Conservation (phyloP, 371 early-diverging fungal genomes). For the Mucor racemosus region DNA sequence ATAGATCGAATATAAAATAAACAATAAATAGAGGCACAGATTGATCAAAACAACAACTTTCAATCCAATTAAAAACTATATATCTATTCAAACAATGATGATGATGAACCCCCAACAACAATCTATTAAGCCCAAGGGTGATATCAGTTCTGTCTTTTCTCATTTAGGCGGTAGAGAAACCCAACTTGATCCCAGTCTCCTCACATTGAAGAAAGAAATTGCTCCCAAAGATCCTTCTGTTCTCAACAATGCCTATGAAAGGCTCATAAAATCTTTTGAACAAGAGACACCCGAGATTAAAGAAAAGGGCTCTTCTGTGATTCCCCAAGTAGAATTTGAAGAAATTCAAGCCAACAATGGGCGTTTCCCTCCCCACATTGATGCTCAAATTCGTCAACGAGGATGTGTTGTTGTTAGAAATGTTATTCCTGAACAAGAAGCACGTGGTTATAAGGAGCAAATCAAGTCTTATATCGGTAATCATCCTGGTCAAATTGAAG, state of each 20-base stretch:
- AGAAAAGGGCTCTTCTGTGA: constrained; percentile 31
- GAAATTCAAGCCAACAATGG: constrained; percentile 42
- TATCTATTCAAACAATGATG: not conserved
- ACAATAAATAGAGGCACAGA: not conserved
- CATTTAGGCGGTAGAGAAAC: constrained; percentile 37
- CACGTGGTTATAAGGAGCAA: constrained; percentile 37
- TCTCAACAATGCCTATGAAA: constrained; percentile 33
- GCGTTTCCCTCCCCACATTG: constrained; percentile 30
- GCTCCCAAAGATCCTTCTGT: constrained; percentile 27
- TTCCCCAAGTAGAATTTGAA: constrained; percentile 35
- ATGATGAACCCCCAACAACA: not conserved
- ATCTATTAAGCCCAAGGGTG: constrained; percentile 35
- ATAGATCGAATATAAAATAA: too few relatives aligned
- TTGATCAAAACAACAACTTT: not conserved
- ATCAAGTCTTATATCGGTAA: constrained; percentile 34
- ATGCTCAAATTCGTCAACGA: constrained; percentile 31
- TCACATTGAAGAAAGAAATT: constrained; percentile 32
- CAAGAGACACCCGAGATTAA: constrained; percentile 35
- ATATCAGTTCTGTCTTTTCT: constrained; percentile 47
- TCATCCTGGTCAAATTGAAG: constrained; percentile 29
- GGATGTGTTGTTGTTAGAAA: constrained; percentile 43
- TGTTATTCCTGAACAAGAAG: constrained; percentile 34
- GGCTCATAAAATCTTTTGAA: constrained; percentile 32
- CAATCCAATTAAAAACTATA: not conserved
- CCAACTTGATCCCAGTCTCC: constrained; percentile 31